Evolutionary conservation across 2,329 filamentous ascomycete genomes (phyloP).

Genomic region (Penicillium sp.): DNA sequence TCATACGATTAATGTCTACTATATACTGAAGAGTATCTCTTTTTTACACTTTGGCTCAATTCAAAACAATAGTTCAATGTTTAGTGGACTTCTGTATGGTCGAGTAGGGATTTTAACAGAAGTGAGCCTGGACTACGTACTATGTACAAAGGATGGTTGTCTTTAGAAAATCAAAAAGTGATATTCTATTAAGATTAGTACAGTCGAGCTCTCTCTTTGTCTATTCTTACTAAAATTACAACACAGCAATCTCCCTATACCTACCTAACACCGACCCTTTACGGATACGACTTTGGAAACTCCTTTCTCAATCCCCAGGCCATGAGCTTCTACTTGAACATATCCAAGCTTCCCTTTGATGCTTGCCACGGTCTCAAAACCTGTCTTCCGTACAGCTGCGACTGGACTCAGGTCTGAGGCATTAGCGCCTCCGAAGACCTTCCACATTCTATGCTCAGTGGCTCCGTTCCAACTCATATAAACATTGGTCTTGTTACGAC

Average conservation of each 20-base stretch:
- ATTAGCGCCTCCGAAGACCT: constrained; percentile 3
- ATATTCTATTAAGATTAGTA: background rate
- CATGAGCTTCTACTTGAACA: background rate
- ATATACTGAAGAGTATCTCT: background rate
- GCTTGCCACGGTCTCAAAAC: background rate
- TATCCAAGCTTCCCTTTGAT: background rate
- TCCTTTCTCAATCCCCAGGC: background rate
- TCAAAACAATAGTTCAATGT: background rate
- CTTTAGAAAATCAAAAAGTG: background rate
- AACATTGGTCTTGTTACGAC: constrained; percentile 16
- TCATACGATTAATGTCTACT: background rate
- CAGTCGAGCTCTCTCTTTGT: background rate
- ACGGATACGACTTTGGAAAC: background rate
- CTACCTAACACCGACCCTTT: background rate
- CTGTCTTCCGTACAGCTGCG: background rate
- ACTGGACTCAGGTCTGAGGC: background rate
- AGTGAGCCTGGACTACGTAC: background rate
- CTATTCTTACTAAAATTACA: background rate
- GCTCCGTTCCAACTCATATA: constrained; percentile 42
- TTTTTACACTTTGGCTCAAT: background rate
- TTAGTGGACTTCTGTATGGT: background rate
- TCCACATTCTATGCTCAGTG: constrained; percentile 28
- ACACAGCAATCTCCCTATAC: background rate
- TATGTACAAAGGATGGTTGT: background rate
- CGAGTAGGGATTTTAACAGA: background rate